Evolutionary conservation across 768 basidiomycete genomes (phyloP).

Genomic region (Dacryopinax spathularia): DNA sequence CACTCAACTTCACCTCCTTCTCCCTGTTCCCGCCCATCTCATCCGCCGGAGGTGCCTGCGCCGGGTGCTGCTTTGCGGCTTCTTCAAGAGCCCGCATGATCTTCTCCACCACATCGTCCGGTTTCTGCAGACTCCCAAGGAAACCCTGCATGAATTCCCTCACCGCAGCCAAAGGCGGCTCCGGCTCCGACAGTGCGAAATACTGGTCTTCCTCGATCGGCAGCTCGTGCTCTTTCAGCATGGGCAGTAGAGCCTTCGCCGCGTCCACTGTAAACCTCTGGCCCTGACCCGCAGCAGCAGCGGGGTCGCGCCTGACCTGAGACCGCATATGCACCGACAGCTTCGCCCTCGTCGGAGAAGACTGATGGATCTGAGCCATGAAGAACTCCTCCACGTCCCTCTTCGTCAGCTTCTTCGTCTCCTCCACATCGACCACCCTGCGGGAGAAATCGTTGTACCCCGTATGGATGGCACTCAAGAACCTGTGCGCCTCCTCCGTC

Average conservation of each 20-base stretch:
- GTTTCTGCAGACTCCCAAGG: constrained; percentile 22
- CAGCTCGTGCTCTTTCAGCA: constrained; percentile 37
- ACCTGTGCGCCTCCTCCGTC: constrained; percentile 57
- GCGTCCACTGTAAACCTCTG: constrained; percentile 52
- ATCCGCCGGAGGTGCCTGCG: constrained; percentile 7
- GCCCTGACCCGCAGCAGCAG: too few species aligned
- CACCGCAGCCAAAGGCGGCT: constrained; percentile 48
- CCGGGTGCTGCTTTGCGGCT: constrained; percentile 44
- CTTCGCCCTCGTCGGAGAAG: constrained; percentile 58
- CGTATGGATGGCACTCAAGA: constrained; percentile 54
- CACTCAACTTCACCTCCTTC: constrained; percentile 31
- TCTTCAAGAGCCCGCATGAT: constrained; percentile 43
- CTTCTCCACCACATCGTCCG: constrained; percentile 30
- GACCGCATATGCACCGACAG: constrained; percentile 71
- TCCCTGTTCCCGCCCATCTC: constrained; percentile 41
- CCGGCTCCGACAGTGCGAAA: constrained; percentile 36
- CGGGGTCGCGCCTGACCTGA: constrained; percentile 31
- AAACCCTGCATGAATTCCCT: constrained; percentile 43
- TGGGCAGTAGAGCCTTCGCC: constrained; percentile 43
- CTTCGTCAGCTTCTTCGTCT: constrained; percentile 53
- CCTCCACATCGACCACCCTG: constrained; percentile 58
- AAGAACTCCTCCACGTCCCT: constrained; percentile 62
- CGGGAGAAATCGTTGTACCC: constrained; percentile 79
- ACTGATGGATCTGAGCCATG: constrained; percentile 51
- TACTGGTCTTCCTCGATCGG: constrained; percentile 38